A percentile compares a stretch with the other conserved stretches of the same genome.
These are phyloP conservation scores for Lichtheimia hyalospora DNA, from an alignment of 371 early-diverging fungal species.

Conservation along the genomic window DNA sequence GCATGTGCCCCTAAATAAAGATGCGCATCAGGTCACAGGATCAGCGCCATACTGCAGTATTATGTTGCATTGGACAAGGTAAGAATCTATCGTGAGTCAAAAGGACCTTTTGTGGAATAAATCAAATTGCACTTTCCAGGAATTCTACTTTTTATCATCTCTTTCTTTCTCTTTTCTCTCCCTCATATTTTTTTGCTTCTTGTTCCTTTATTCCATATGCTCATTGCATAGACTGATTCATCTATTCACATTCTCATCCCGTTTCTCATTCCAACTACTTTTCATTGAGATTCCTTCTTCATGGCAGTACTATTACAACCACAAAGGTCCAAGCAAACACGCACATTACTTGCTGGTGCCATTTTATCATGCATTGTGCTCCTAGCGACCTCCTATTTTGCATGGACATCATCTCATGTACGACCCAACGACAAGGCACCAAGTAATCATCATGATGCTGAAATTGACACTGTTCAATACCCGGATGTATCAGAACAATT, in stretches of 20 bases:
- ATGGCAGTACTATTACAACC: slow-evolving; percentile 8
- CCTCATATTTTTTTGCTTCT: too few species aligned
- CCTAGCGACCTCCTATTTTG: slow-evolving; percentile 5
- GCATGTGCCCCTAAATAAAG: too few species aligned
- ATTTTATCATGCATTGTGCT: slow-evolving; percentile 1
- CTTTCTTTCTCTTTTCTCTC: too few species aligned
- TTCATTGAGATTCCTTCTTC: not conserved
- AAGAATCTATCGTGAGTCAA: too few species aligned
- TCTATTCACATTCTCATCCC: not conserved
- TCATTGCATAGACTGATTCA: not conserved
- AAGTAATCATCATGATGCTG: not conserved
- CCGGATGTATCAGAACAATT: not conserved
- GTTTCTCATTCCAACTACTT: not conserved
- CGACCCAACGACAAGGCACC: not conserved
- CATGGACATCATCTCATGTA: slow-evolving; percentile 6
- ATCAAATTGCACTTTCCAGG: too few species aligned
- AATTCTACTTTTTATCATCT: too few species aligned
- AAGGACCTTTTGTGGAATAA: too few species aligned
- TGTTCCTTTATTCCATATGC: too few species aligned
- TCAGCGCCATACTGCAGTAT: too few species aligned
- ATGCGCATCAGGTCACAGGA: too few species aligned
- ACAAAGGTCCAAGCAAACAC: not conserved
- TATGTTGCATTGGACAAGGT: too few species aligned
- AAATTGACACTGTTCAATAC: not conserved
- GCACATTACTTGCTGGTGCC: not conserved